A percentile compares a stretch with the other conserved stretches of the same genome.
phyloP scores from a whole-genome alignment of 1,284 basidiomycete species.

The Malassezia slooffiae region DNA sequence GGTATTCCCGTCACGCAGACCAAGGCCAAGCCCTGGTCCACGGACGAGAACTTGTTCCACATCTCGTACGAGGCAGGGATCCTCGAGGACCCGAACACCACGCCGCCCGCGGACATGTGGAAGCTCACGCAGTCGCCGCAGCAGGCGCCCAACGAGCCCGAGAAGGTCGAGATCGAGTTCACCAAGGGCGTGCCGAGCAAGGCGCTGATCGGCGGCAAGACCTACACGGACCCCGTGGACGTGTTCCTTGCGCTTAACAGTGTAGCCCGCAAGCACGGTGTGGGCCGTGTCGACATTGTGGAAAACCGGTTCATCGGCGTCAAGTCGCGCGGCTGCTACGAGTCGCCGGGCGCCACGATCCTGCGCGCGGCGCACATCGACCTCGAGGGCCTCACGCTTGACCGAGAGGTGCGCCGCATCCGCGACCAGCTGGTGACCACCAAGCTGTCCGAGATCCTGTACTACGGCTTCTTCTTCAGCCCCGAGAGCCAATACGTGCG shows the following conservation, averaged over 20 bases:
- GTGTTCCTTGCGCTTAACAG: slow-evolving; percentile 87
- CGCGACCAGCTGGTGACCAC: slow-evolving; percentile 90
- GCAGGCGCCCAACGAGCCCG: slow-evolving; percentile 67
- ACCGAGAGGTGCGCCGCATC: slow-evolving; percentile 87
- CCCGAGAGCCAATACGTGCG: slow-evolving; percentile 80
- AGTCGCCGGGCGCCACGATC: slow-evolving; percentile 90
- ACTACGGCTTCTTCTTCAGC: slow-evolving; percentile 90
- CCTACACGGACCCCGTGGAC: slow-evolving; percentile 74
- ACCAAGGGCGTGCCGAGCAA: slow-evolving; percentile 60
- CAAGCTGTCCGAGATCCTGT: slow-evolving; percentile 78
- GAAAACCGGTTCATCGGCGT: slow-evolving; percentile 99
- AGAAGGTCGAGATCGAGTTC: slow-evolving; percentile 61
- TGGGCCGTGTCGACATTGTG: slow-evolving; percentile 95
- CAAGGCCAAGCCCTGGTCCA: slow-evolving; percentile 95
- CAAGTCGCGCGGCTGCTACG: slow-evolving; percentile 97
- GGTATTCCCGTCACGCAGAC: slow-evolving; percentile 90
- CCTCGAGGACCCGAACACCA: slow-evolving; percentile 89
- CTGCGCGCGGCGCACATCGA: slow-evolving; percentile 90
- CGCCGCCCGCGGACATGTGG: slow-evolving; percentile 98
- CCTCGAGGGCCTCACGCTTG: slow-evolving; percentile 89
- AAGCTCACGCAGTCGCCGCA: slow-evolving; percentile 81
- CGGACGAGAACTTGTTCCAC: slow-evolving; percentile 92
- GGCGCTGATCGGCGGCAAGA: slow-evolving; percentile 34
- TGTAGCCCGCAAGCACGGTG: slow-evolving; percentile 83
- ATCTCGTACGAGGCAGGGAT: slow-evolving; percentile 99